Evolutionary conservation across 139 green algal species (phyloP).

Genomic region (Trebouxia sp.): DNA sequence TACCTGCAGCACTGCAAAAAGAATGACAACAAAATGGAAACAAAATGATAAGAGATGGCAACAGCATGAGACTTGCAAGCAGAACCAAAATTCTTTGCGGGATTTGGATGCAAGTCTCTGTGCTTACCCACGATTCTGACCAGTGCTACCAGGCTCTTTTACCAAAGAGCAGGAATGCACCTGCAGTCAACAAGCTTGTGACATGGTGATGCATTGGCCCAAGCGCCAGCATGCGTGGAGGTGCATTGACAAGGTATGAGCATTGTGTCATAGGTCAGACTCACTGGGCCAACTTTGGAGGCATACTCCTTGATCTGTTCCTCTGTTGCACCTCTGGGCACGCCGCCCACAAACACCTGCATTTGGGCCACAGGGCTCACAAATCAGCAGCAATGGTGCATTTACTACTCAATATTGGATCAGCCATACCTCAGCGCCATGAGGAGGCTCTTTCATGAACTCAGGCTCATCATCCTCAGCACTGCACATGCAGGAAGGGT

Average conservation of each 20-base stretch:
- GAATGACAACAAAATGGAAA: no score
- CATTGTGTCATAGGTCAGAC: neutral
- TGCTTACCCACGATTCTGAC: slow-evolving; percentile 70
- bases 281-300: slow-evolving; percentile 42
- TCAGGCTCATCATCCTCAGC: neutral
- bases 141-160: slow-evolving; percentile 60
- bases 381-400: neutral
- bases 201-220: neutral
- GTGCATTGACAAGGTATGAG: no score
- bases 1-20: slow-evolving; percentile 52
- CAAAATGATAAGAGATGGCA: no score
- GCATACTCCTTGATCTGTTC: slow-evolving; percentile 54
- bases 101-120: no score
- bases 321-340: slow-evolving; percentile 66
- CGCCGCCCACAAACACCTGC: slow-evolving; percentile 77
- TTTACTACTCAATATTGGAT: neutral
- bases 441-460: slow-evolving; percentile 30
- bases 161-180: slow-evolving; percentile 44
- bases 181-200: neutral
- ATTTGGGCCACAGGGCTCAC: slow-evolving; percentile 16
- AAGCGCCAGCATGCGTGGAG: no score
- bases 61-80: no score
- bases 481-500: no score
- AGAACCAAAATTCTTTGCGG: no score
- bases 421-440: slow-evolving; percentile 29